Percentiles rank a stretch among this genome's conserved stretches.
These are phyloP conservation scores for Paramecium sonneborni DNA, from an alignment of 73 alveolate genomes.

Conservation along the genomic window DNA sequence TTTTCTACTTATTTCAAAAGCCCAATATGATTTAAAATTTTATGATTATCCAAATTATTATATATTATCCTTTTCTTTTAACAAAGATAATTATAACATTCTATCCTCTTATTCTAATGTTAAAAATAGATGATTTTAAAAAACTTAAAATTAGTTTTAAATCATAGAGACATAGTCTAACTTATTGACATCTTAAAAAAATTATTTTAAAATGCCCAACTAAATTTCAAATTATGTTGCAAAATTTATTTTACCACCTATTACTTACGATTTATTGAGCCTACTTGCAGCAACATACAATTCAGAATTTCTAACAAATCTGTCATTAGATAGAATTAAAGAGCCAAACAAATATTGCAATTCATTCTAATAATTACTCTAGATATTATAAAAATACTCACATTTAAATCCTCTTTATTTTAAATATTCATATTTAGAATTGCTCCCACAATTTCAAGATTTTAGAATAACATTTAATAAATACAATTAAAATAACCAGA, in stretches of 20 bases:
- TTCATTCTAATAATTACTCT: background rate
- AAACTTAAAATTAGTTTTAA: background rate
- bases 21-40: background rate
- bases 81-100: background rate
- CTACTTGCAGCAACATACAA: background rate
- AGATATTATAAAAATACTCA: background rate
- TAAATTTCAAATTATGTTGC: background rate
- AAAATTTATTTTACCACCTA: background rate
- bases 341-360: background rate
- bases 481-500: background rate
- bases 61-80: background rate
- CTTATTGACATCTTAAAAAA: background rate
- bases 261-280: background rate
- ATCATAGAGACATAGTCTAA: background rate
- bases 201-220: background rate
- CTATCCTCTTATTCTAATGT: background rate
- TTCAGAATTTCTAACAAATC: background rate
- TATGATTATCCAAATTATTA: background rate
- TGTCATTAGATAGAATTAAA: background rate
- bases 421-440: background rate
- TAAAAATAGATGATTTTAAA: background rate
- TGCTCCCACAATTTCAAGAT: background rate
- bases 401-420: background rate
- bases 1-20: background rate
- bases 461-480: background rate